Evolutionary conservation across 2,329 filamentous ascomycete genomes (phyloP).

Genomic region (Akanthomyces muscarius): DNA sequence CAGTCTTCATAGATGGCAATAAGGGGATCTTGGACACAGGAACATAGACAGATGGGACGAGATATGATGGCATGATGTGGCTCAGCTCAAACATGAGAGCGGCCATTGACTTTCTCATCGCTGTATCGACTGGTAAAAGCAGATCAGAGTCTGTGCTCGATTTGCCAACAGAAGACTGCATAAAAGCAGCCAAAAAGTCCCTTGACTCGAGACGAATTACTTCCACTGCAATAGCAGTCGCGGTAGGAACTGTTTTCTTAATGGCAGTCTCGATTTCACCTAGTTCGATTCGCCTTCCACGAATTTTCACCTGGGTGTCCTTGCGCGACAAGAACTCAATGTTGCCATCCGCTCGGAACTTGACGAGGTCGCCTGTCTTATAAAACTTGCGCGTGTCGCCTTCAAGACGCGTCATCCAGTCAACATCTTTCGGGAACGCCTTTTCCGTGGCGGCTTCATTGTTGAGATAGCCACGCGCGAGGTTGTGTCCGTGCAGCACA

Average conservation of each 20-base stretch:
- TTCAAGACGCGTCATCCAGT: neutral
- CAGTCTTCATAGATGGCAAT: slow-evolving; percentile 19
- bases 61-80: slow-evolving; percentile 17
- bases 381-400: slow-evolving; percentile 18
- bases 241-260: neutral
- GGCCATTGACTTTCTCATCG: neutral
- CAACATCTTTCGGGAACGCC: slow-evolving; percentile 20
- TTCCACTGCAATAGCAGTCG: neutral
- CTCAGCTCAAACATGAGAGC: neutral
- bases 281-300: slow-evolving; percentile 50
- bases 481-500: slow-evolving; percentile 18
- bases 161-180: neutral
- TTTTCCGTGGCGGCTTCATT: slow-evolving; percentile 19
- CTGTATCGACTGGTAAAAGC: neutral
- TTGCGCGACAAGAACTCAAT: slow-evolving; percentile 45
- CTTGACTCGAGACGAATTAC: neutral
- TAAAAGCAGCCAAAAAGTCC: neutral
- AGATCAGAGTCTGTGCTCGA: neutral
- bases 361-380: slow-evolving; percentile 23
- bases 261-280: slow-evolving; percentile 21
- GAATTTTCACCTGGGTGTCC: slow-evolving; percentile 53
- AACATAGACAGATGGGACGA: slow-evolving; percentile 20
- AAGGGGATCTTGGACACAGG: slow-evolving; percentile 15
- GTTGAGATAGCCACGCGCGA: slow-evolving; percentile 20
- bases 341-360: slow-evolving; percentile 31